Evolutionary conservation across 192 early-diverging fungal genomes (phyloP).

Genomic region (Linnemannia hyalina): DNA sequence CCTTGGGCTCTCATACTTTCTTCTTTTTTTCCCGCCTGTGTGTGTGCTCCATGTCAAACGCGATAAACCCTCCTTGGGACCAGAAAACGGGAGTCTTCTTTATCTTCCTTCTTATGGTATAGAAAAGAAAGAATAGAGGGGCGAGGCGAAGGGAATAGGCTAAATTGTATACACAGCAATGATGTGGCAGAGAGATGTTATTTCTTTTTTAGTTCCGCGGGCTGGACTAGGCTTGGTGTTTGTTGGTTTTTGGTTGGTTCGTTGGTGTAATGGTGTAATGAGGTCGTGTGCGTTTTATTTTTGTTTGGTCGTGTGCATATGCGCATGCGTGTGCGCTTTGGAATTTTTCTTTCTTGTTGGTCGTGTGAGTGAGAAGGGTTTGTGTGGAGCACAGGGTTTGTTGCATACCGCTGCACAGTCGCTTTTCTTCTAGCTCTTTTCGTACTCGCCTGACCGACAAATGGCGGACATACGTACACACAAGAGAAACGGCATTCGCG

Average conservation of each 20-base stretch:
- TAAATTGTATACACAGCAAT: background rate
- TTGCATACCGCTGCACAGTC: background rate
- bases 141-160: background rate
- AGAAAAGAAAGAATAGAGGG: background rate
- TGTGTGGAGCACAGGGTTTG: background rate
- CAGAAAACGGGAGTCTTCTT: background rate
- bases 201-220: constrained; percentile 9
- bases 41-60: background rate
- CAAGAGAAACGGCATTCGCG: background rate
- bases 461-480: background rate
- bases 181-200: background rate
- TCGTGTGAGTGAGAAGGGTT: background rate
- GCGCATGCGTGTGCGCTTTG: background rate
- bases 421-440: background rate
- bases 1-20: background rate
- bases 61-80: background rate
- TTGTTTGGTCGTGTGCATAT: background rate
- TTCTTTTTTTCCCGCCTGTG: background rate
- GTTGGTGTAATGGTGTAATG: background rate
- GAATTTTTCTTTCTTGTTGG: background rate
- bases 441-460: background rate
- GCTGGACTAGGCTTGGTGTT: background rate
- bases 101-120: background rate
- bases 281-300: background rate
- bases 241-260: constrained; percentile 1